Percentiles rank a stretch among this genome's conserved stretches.
Conservation (phyloP, 768 basidiomycete genomes). For the Gyrodon lividus region DNA sequence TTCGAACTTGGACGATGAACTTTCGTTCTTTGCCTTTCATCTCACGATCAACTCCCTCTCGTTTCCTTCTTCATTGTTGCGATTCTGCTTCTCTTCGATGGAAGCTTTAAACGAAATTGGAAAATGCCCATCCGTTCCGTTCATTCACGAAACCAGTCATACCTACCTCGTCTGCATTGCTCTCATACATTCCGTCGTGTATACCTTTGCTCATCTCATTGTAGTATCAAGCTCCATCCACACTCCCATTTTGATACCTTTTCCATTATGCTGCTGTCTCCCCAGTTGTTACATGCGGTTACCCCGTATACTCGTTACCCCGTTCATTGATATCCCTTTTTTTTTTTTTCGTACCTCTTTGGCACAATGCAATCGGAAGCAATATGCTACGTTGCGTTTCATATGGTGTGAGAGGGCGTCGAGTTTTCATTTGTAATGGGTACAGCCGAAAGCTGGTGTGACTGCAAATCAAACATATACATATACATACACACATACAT, state of each 20-base stretch:
- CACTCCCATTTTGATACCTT: conserved; percentile 36
- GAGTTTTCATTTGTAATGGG: conserved; percentile 25
- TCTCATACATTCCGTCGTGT: conserved; percentile 37
- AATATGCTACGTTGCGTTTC: conserved; percentile 10
- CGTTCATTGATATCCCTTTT: conserved; percentile 33
- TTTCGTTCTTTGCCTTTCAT: conserved; percentile 23
- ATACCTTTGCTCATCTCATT: conserved; percentile 37
- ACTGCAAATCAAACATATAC: not conserved
- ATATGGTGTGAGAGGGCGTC: conserved; percentile 15
- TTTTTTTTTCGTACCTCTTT: conserved; percentile 14
- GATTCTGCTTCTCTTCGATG: conserved; percentile 21
- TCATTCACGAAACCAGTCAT: conserved; percentile 36
- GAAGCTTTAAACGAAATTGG: conserved; percentile 35
- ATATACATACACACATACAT: too few relatives aligned
- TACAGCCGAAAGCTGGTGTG: conserved; percentile 11
- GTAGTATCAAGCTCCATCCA: conserved; percentile 37
- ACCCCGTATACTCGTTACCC: conserved; percentile 38
- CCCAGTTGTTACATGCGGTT: conserved; percentile 35
- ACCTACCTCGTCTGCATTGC: conserved; percentile 36
- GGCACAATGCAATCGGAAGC: conserved; percentile 17
- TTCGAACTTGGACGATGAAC: conserved; percentile 33
- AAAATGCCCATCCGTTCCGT: conserved; percentile 34
- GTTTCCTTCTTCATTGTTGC: conserved; percentile 30
- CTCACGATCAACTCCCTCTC: conserved; percentile 36
- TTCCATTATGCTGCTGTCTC: conserved; percentile 10